Base-by-base conservation (phyloP, 1,284 basidiomycete genomes). In the Ganoderma sinense region DNA sequence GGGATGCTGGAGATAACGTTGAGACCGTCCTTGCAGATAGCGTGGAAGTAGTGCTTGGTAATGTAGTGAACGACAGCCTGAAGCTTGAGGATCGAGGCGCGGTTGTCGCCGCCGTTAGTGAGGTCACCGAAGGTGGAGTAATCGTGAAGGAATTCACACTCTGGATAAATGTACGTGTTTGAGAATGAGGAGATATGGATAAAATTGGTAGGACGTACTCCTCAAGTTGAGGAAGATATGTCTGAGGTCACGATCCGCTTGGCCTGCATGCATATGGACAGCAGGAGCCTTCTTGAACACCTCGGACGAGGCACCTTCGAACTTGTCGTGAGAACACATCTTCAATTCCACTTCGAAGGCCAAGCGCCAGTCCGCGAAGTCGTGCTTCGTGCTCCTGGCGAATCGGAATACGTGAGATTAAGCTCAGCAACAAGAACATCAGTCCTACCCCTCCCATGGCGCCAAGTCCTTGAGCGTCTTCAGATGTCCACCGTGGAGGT, bases 261-360 rank as follows among this genome's bases (percentile, higher is more conserved):
- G 62, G 14, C 61, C 51, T 10, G 70, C 73, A 63, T 80, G 75
- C 51, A 69, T 68, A 69, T 77, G 75, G 64, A 72, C 77, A 20
- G 71, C 67, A 20, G 63, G 45, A 1, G 73, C 68, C 6, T 74
- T 74, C 66, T 74, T 69, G 73, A 73, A 78, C 1, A 68, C 59
- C 2, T 71, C 67, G 18, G 71, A 73, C 1, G 69, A 45, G 7
- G 62, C 64, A 40, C 71, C 66, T 23, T 71, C 72, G 1, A 75
- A 59, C 40, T 77, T 67, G 0, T 62, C 62, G 36, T 78, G 74
- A 8, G 75, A 65, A 36, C 74, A 73, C 69, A 78, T 73, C 69
- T 78, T 77, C 39, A 81, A 36, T 14, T 78, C 74, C n/a, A 81
- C 78, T 62, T 80, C 79, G 69, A 79, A 81, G 7, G 80, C 79